Evolutionary conservation across 441 rosid species (phyloP).

Genomic region (Jatropha multifida): DNA sequence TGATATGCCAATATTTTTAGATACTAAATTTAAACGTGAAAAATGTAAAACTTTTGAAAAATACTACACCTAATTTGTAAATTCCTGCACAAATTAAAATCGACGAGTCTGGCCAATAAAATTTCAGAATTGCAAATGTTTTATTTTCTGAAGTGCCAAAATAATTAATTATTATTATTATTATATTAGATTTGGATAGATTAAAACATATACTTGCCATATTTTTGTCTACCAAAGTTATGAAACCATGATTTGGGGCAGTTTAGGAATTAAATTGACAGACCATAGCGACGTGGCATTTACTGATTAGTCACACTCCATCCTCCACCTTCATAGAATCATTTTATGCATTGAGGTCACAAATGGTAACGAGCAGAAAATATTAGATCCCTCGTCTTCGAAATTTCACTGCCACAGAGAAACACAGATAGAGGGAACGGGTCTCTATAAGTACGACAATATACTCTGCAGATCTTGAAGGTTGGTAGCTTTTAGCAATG

Average conservation of each 20-base stretch:
- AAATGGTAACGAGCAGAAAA: background rate
- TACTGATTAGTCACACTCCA: background rate
- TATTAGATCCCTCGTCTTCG: conserved; percentile 17
- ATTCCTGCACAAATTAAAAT: too few relatives aligned
- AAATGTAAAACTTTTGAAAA: too few relatives aligned
- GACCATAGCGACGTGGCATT: background rate
- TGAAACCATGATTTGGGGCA: background rate
- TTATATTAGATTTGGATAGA: too few relatives aligned
- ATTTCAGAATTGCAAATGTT: too few relatives aligned
- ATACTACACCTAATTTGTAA: too few relatives aligned
- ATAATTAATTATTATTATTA: too few relatives aligned
- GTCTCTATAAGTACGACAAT: conserved; percentile 1
- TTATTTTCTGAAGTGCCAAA: too few relatives aligned
- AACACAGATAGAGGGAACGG: background rate
- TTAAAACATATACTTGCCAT: too few relatives aligned
- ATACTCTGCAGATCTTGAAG: conserved; percentile 18
- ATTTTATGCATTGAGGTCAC: background rate
- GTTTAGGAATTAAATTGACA: background rate
- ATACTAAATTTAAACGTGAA: too few relatives aligned
- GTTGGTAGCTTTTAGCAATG: conserved; percentile 38
- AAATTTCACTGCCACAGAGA: conserved; percentile 16
- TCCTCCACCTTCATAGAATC: background rate
- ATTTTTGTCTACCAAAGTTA: too few relatives aligned
- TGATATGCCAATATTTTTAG: too few relatives aligned
- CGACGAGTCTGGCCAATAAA: too few relatives aligned